phyloP scores from a whole-genome alignment of 768 basidiomycete species.

The Hygrophorus russula region DNA sequence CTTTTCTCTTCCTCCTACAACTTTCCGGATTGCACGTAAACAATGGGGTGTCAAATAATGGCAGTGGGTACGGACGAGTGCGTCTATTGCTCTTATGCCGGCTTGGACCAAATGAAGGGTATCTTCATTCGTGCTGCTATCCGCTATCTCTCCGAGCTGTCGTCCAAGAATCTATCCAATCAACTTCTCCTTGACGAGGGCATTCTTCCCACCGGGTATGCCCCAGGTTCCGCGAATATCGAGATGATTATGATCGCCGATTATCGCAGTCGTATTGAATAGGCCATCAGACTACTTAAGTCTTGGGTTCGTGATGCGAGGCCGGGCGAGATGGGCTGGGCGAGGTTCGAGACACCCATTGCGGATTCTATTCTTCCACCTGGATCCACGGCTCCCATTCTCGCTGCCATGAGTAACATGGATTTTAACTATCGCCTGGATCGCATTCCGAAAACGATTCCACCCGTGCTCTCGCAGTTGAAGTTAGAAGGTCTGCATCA shows the following conservation, averaged over 20 bases:
- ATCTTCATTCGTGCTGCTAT: slow-evolving; percentile 6
- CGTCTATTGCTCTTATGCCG: too few species aligned
- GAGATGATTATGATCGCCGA: slow-evolving; percentile 5
- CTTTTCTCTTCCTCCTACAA: too few species aligned
- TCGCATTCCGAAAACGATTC: not conserved
- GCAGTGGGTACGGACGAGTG: too few species aligned
- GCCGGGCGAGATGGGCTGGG: not conserved
- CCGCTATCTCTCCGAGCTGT: slow-evolving; percentile 5
- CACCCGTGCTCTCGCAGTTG: not conserved
- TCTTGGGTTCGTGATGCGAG: slow-evolving; percentile 4
- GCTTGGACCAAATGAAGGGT: slow-evolving; percentile 3
- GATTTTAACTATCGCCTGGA: not conserved
- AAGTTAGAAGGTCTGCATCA: not conserved
- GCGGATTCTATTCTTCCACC: not conserved
- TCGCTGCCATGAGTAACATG: too few species aligned
- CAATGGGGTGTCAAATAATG: too few species aligned
- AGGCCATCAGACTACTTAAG: slow-evolving; percentile 3
- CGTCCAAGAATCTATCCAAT: slow-evolving; percentile 5
- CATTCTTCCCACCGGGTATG: not conserved
- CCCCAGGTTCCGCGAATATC: not conserved
- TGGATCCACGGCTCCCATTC: too few species aligned
- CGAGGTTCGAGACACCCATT: too few species aligned
- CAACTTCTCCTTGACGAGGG: slow-evolving; percentile 4
- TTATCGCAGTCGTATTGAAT: slow-evolving; percentile 7
- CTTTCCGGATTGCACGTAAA: too few species aligned